Evolutionary conservation across 352 stramenopile species (phyloP), one percentile per base, ranked within the genome.

Genomic region (Phytophthora europaea): DNA sequence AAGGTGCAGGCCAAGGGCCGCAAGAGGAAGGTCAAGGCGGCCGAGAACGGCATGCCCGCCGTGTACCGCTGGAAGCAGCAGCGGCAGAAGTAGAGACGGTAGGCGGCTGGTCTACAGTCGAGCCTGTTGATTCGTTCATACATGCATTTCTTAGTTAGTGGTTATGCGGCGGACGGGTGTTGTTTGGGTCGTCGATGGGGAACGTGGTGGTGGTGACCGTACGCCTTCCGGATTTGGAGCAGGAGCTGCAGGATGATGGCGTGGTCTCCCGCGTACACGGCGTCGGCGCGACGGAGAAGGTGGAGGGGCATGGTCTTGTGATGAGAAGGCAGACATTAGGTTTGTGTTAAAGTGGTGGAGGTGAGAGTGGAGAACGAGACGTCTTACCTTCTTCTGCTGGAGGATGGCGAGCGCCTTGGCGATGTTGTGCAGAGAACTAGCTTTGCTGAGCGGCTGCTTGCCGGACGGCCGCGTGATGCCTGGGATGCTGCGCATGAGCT

Each of bases 61-160:
- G 85, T 97, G 18, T 98, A 97, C 76, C 84, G 86, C 64, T 98
- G 92, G 92, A 95, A 97, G 70, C 86, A 90, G 63, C 80, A 98
- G 76, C 83, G 92, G 13, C 94, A 97, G 70, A 94, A 91, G 73
- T 98, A 80, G 61, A 73, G 55, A 59, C 9, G 12, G 34, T 10
- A 16, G 4, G 12, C 1, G 34, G 38, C 5, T 48, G 40, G 13
- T 6, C 2, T 4, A 23, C 51, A 38, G 51, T 36, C 22, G 50
- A 23, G 56, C 22, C 31, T 64, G 26, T 61, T 47, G 50, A 68
- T 73, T 72, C 59, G 69, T 69, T 51, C 28, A 70, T 57, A 54
- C 57, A 63, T 66, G 59, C 51, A 64, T 68, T 72, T 73, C 33
- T 53, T 53, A 23, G 7, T 16, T 48, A 33, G 28, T 20, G 28